A percentile compares a stretch with the other conserved stretches of the same genome.
phyloP scores from a whole-genome alignment of 371 early-diverging fungal species.

The Zopfochytrium polystomum region DNA sequence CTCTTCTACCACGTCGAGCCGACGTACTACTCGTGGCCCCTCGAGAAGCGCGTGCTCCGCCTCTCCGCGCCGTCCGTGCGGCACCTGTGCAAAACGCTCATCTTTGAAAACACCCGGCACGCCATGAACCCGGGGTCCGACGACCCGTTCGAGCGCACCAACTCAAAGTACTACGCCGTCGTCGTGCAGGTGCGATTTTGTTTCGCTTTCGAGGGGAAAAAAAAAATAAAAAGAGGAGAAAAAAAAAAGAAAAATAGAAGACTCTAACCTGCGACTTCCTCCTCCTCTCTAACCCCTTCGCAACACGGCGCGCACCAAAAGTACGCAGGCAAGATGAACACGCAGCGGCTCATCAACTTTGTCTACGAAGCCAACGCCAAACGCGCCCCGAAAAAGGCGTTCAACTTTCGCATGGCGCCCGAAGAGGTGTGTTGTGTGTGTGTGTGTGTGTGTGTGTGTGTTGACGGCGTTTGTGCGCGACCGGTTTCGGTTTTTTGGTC shows the following conservation, averaged over 20 bases:
- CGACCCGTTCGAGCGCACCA: slow-evolving; percentile 24
- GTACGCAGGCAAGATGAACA: slow-evolving; percentile 72
- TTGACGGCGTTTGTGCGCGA: no score
- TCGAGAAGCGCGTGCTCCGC: slow-evolving; percentile 58
- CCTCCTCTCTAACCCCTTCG: neutral
- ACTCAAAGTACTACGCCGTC: slow-evolving; percentile 40
- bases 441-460: no score
- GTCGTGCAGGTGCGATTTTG: slow-evolving; percentile 36
- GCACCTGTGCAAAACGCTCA: slow-evolving; percentile 78
- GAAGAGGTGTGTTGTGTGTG: no score
- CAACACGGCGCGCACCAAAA: slow-evolving; percentile 20
- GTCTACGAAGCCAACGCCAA: slow-evolving; percentile 44
- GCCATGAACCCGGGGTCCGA: neutral
- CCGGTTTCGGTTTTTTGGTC: slow-evolving; percentile 44
- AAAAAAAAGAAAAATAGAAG: neutral
- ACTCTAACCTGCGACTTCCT: neutral
- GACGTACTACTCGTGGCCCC: slow-evolving; percentile 71
- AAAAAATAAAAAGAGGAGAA: no score
- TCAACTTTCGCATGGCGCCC: slow-evolving; percentile 48
- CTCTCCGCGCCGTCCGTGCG: neutral
- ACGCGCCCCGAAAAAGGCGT: slow-evolving; percentile 32
- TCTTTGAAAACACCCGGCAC: slow-evolving; percentile 77
- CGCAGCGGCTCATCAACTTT: slow-evolving; percentile 61
- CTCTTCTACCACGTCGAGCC: slow-evolving; percentile 36
- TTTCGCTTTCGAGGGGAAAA: no score